These are phyloP conservation scores for Aspergillus nomiae DNA, from an alignment of 2,329 filamentous ascomycete genomes.

Conservation along the genomic window DNA sequence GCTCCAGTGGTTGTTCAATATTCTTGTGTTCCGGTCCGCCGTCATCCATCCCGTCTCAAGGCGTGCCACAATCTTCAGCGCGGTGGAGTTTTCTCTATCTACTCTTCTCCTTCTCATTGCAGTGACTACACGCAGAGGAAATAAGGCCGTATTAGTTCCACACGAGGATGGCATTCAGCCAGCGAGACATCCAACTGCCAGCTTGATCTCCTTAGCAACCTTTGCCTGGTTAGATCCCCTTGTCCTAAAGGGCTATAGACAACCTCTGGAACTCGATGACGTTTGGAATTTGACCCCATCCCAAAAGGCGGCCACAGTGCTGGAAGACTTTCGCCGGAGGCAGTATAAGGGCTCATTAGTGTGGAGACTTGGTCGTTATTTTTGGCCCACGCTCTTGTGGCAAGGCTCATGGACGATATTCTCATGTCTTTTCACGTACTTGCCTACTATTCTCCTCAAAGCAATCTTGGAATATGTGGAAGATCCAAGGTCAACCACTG, in stretches of 20 bases:
- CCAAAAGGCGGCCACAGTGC: slow-evolving; percentile 81
- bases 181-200: slow-evolving; percentile 82
- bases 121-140: slow-evolving; percentile 83
- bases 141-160: slow-evolving; percentile 83
- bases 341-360: slow-evolving; percentile 80
- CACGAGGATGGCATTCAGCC: slow-evolving; percentile 88
- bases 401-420: slow-evolving; percentile 81
- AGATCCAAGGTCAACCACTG: slow-evolving; percentile 70
- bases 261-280: slow-evolving; percentile 76
- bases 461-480: slow-evolving; percentile 95
- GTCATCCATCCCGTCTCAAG: slow-evolving; percentile 73
- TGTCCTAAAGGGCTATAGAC: slow-evolving; percentile 84
- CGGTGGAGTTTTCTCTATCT: slow-evolving; percentile 73
- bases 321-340: slow-evolving; percentile 80
- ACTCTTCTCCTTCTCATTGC: slow-evolving; percentile 75
- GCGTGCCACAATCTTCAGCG: slow-evolving; percentile 64
- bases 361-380: slow-evolving; percentile 81
- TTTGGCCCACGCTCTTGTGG: slow-evolving; percentile 71
- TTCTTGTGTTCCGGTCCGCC: slow-evolving; percentile 81
- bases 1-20: slow-evolving; percentile 74
- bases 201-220: slow-evolving; percentile 81
- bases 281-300: slow-evolving; percentile 90
- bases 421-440: slow-evolving; percentile 82
- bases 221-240: slow-evolving; percentile 91
- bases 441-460: slow-evolving; percentile 86